Evolutionary conservation across 140 eudicot genomes (phyloP), one percentile per base, ranked within the genome.

Genomic region (Cichorium intybus): DNA sequence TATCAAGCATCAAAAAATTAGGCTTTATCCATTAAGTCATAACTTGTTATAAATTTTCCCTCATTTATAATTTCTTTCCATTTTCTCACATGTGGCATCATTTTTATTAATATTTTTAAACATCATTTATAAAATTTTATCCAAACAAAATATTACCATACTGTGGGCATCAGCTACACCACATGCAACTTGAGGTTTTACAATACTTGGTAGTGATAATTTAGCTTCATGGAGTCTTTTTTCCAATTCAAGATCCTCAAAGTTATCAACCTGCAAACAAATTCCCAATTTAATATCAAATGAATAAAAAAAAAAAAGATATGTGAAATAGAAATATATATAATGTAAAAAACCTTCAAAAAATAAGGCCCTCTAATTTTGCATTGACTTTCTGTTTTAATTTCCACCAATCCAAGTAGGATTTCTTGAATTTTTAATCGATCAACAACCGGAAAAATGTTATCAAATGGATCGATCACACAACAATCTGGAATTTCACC

Each of bases 141-240:
- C 23, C 15, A 34, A 18, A 66, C 45, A 64, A 8, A 0, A 28
- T 43, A 61, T 51, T 88, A 93, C 95, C 99, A 92, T 92, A 72
- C 95, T 93, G 75, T 93, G 99, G 60, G 97, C 90, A 74, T 85
- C 89, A 21, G 90, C 78, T 45, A 88, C 95, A 70, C 99, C 97
- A 76, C 99, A 93, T 56, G 95, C 99, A 78, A 88, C 97, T 85
- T 88, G 99, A 73, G 99, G 96, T 77, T 92, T 92, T 71, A 85
- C 95, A 20, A 93, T 88, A 63, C 76, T 81, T 35, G 97, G 99
- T 20, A 73, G 79, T 26, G 79, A 70, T 71, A 93, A 80, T 62
- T 81, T 78, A 61, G 99, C 97, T 43, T 84, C 85, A 21, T 55
- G 71, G 39, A 93, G 75, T 75, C 75, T 74, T 69, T 78, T 72